phyloP scores from a whole-genome alignment of 1,284 basidiomycete genomes.

The Malassezia sympodialis region DNA sequence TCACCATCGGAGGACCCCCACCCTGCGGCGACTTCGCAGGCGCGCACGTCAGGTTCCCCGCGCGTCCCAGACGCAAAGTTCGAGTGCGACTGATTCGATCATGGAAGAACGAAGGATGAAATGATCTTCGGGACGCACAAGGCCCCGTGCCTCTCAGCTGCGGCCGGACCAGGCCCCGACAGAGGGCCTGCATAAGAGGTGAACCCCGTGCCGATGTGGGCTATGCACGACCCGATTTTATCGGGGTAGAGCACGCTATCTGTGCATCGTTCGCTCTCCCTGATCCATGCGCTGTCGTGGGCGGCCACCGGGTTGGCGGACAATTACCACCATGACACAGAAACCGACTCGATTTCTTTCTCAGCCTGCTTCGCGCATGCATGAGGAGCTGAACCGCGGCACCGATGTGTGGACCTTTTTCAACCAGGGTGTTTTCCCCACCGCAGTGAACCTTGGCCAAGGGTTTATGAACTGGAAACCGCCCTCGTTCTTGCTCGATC shows the following conservation, averaged over 20 bases:
- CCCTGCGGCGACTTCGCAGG: neutral
- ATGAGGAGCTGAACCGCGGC: slow-evolving; percentile 29
- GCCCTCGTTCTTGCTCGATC: slow-evolving; percentile 30
- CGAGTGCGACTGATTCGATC: neutral
- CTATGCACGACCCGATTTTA: neutral
- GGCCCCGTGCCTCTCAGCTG: neutral
- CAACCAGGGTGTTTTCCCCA: slow-evolving; percentile 39
- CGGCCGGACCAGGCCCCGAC: neutral
- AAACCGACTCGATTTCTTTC: slow-evolving; percentile 24
- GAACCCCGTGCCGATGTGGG: neutral
- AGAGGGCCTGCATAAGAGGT: neutral
- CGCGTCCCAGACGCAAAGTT: neutral
- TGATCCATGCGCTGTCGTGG: neutral
- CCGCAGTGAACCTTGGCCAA: slow-evolving; percentile 45
- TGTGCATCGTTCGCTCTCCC: neutral
- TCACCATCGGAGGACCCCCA: neutral
- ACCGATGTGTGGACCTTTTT: slow-evolving; percentile 46
- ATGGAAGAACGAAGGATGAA: neutral
- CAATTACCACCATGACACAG: neutral
- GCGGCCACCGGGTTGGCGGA: neutral
- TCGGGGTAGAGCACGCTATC: neutral
- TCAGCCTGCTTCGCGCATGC: slow-evolving; percentile 23
- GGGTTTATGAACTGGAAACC: slow-evolving; percentile 48
- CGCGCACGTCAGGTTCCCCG: neutral
- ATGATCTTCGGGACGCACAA: neutral